Evolutionary conservation across 306 rosid genomes (phyloP).

Genomic region (Canavalia ensiformis): DNA sequence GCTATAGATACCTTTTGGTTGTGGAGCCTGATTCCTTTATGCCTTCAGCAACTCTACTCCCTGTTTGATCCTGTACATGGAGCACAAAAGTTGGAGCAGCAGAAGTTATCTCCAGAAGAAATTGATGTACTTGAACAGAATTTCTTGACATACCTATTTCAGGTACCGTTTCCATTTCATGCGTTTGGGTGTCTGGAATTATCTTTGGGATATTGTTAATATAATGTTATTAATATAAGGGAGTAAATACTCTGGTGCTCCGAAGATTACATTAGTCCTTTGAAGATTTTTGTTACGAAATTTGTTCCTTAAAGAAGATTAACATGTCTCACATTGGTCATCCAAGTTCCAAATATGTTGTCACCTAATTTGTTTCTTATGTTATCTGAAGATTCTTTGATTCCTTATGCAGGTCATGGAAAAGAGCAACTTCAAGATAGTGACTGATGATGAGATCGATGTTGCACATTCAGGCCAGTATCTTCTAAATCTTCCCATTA

Average conservation of each 20-base stretch:
- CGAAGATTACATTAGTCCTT: background rate
- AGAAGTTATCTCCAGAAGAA: conserved; percentile 68
- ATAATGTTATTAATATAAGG: conserved; percentile 3
- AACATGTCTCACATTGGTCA: background rate
- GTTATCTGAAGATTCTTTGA: conserved; percentile 33
- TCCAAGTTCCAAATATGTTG: no score
- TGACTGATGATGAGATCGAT: conserved; percentile 79
- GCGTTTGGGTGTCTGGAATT: conserved; percentile 10
- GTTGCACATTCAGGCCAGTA: conserved; percentile 91
- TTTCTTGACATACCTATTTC: conserved; percentile 81
- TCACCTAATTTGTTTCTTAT: background rate
- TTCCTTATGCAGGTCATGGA: conserved; percentile 77
- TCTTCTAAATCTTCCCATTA: conserved; percentile 95
- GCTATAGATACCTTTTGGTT: conserved; percentile 27
- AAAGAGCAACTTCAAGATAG: conserved; percentile 92
- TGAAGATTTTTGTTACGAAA: background rate
- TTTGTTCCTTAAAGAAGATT: background rate
- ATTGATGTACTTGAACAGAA: conserved; percentile 86
- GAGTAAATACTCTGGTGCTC: background rate
- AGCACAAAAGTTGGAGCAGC: conserved; percentile 81
- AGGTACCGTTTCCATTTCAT: conserved; percentile 61
- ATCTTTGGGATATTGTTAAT: conserved; percentile 3
- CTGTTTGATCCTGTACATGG: conserved; percentile 90
- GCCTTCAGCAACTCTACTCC: conserved; percentile 89
- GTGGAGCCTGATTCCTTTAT: conserved; percentile 45